Base-by-base conservation (phyloP, 176 grass and related monocot genomes). In the Pharus latifolius region DNA sequence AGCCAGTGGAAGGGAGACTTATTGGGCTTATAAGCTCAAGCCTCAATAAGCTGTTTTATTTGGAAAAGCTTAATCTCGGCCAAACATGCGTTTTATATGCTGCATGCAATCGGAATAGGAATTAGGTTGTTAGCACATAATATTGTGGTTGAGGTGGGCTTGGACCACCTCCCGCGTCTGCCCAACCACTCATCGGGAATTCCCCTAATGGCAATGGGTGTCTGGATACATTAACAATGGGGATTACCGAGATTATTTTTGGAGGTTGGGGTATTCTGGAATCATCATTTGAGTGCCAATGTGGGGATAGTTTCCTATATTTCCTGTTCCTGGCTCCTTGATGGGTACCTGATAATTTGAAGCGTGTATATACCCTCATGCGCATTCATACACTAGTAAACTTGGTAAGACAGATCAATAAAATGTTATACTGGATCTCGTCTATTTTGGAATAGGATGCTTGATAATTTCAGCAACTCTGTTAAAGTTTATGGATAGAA, bases 41-140 rank as follows among this genome's bases (percentile, higher is more conserved):
- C 6, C 32, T 43, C 13, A 4, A n/a, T n/a, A n/a, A n/a, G n/a
- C n/a, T n/a, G n/a, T 15, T 42, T 78, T 17, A 3, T 71, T 33
- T 38, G 15, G 3, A 40, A 16, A 6, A 6, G 60, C 7, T n/a
- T n/a, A n/a, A 24, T 76, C 23, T 0, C 16, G 35, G 11, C 49
- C 47, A 76, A 76, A 53, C 30, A 42, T 60, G 18, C 42, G 58
- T n/a, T 64, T 56, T 59, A 67, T 29, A 34, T 74, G 24, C 10
- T 56, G 43, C 30, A 73, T 73, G n/a, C 24, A 74, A n/a, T 42
- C 74, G 50, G 12, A 42, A 1, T 49, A 50, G 53, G 25, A 51
- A 58, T 65, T 70, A 52, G 53, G 13, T 62, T 56, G 63, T 56
- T 65, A 56, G 50, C 60, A 49, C 49, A 22, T 26, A 67, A 35